phyloP scores from a whole-genome alignment of 208 protist genomes.

The Crithidia brevicula region DNA sequence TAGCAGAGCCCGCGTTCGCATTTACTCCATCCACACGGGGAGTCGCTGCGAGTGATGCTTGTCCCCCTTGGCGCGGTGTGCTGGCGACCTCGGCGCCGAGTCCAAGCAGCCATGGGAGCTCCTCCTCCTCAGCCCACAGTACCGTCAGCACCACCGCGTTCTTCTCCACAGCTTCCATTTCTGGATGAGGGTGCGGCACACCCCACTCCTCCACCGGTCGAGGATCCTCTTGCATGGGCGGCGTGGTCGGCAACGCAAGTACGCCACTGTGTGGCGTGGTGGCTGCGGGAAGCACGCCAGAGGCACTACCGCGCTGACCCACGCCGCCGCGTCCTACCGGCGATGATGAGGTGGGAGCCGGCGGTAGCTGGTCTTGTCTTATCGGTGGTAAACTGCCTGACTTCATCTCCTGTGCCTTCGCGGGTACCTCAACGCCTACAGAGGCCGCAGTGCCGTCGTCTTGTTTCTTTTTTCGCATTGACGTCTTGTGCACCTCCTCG shows the following conservation, averaged over 20 bases:
- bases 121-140: slow-evolving; percentile 37
- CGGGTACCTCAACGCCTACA: no score
- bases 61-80: no score
- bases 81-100: background rate
- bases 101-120: background rate
- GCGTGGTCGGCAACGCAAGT: slow-evolving; percentile 13
- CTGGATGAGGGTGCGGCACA: slow-evolving; percentile 25
- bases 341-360: background rate
- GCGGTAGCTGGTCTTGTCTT: background rate
- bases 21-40: no score
- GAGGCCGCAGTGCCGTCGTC: no score
- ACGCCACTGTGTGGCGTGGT: background rate
- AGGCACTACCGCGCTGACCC: background rate
- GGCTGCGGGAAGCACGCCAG: background rate
- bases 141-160: slow-evolving; percentile 69
- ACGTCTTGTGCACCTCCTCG: no score
- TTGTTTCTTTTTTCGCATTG: no score
- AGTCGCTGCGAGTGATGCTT: no score
- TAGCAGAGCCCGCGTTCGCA: no score
- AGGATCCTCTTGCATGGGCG: slow-evolving; percentile 19
- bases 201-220: slow-evolving; percentile 61
- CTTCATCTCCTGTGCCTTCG: background rate
- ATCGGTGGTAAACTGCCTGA: slow-evolving; percentile 1
- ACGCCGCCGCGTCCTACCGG: background rate
- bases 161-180: slow-evolving; percentile 76